Base-by-base conservation (phyloP, 1,139 yeast species). In the Yamadazyma atlantica region DNA sequence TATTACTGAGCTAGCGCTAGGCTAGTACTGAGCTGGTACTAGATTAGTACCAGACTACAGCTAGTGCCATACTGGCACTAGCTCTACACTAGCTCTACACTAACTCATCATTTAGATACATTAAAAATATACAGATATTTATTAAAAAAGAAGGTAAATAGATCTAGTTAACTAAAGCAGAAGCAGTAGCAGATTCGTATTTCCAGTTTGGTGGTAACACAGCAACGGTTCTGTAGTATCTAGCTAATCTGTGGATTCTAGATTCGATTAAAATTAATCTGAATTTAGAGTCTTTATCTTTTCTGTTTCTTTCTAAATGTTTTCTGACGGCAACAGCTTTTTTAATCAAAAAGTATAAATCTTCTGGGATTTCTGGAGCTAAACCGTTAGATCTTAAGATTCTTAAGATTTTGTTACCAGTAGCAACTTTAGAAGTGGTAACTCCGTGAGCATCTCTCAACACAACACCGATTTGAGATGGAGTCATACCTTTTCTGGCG, bases 361-460 rank as follows among this genome's bases (percentile, higher is more conserved):
- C 99, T 83, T 92, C 99, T 77, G 99, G 99, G 66, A 92, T 85
- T 78, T 92, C 98, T 74, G 99, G 97, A 67, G 97, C 98, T 70
- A 94, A 84, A 86, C 98, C 99, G 81, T 89, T 88, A 54, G 97
- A 85, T 79, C 90, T 94, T 74, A 92, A 84, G 80, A 92, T 89
- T 85, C 99, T 90, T 75, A 92, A 85, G 69, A 92, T 85, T 88
- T 94, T 94, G 96, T 90, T 90, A 83, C 97, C 97, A 60, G 98
- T 92, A 76, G 88, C 89, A 68, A 90, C 84, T 79, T 84, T 89
- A 64, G 96, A 77, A 78, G 90, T 97, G 69, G 97, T 84, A 64
- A 92, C 97, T 78, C 98, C 98, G 80, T 94, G 98, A 63, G 97
- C 95, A 78, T 92, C 99, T 84, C 99, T 90, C 74, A 92, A 88